Percentiles rank a stretch among this genome's conserved stretches.
Conservation (phyloP, 2,329 filamentous ascomycete species). For the Verticillium longisporum region DNA sequence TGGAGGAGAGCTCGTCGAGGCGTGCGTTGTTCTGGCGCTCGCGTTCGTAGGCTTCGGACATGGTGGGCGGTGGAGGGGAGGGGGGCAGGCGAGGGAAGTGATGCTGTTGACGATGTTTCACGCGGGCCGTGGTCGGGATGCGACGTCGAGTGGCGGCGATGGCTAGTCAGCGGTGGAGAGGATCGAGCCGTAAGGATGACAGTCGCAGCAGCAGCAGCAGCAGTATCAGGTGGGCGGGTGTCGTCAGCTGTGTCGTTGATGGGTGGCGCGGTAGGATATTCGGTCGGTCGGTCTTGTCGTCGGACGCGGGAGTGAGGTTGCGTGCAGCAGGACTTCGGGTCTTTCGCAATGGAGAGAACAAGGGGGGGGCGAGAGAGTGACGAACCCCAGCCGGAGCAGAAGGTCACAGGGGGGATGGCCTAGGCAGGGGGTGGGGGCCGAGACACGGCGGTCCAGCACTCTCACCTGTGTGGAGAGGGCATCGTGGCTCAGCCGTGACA, state of each 20-base stretch:
- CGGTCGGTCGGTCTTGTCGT: neutral
- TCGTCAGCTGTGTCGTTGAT: neutral
- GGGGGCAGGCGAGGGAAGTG: neutral
- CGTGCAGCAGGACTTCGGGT: neutral
- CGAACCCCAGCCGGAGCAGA: neutral
- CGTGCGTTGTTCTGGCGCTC: conserved; percentile 92
- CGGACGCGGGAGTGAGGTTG: neutral
- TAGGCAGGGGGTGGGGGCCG: neutral
- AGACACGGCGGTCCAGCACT: neutral
- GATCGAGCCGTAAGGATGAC: neutral
- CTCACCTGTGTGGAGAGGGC: neutral
- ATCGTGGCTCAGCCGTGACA: neutral
- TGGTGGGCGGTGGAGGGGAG: conserved; percentile 24
- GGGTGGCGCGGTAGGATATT: neutral
- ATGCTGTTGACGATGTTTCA: neutral
- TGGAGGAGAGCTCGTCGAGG: conserved; percentile 81
- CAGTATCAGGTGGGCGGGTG: neutral
- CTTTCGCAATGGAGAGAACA: neutral
- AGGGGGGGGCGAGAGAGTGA: neutral
- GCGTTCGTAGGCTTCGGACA: conserved; percentile 74
- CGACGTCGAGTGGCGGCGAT: neutral
- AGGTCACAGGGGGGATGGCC: no score
- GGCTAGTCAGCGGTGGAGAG: neutral
- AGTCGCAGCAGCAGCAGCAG: neutral
- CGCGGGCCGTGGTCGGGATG: neutral